Evolutionary conservation across 2,329 filamentous ascomycete genomes (phyloP), one percentile per base, ranked within the genome.

Genomic region (Ploettnerulaceae sp.): DNA sequence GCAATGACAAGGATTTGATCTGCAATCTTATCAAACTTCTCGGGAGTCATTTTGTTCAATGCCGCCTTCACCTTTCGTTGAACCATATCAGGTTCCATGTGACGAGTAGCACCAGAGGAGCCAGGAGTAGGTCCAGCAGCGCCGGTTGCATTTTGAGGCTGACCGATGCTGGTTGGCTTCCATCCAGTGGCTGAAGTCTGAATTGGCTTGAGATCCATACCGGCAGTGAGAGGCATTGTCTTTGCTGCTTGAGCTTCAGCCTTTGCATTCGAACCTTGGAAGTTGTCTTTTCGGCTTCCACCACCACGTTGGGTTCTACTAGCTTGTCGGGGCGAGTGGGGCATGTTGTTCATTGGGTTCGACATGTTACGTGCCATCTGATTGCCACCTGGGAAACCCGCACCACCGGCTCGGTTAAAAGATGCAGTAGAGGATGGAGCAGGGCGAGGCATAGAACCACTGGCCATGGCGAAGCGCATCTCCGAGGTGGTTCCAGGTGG

Each of bases 21-120:
- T 5, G 93, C 81, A 58, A 98, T 95, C 71, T 84, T 89, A 66
- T 95, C 90, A 61, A 98, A 98, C 65, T 97, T 98, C 71, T 98
- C 93, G 0, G 93, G 93, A 0, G 93, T 97, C 93, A 98, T 97
- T 84, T 98, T 98, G 82, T 98, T 98, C 61, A 98, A 75, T 52
- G 87, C 87, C 55, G 89, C 86, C 82, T 98, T 98, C 66, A 98
- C 93, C 82, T 98, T 98, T 59, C 91, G 84, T 73, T 98, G 93
- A 48, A 98, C 93, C 74, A 93, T 81, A 60, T 91, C 88, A 18
- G 93, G 91, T 56, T 94, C 81, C 71, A 97, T 79, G 60, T 87
- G 76, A 7, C 74, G 72, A 46, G 70, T 59, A 43, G 63, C 71
- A 47, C 70, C 64, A 35, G 65, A 70, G 49, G 72, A 66, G 54